Evolutionary conservation across 176 grass and related monocot genomes (phyloP).

Genomic region (Carex kokanica): DNA sequence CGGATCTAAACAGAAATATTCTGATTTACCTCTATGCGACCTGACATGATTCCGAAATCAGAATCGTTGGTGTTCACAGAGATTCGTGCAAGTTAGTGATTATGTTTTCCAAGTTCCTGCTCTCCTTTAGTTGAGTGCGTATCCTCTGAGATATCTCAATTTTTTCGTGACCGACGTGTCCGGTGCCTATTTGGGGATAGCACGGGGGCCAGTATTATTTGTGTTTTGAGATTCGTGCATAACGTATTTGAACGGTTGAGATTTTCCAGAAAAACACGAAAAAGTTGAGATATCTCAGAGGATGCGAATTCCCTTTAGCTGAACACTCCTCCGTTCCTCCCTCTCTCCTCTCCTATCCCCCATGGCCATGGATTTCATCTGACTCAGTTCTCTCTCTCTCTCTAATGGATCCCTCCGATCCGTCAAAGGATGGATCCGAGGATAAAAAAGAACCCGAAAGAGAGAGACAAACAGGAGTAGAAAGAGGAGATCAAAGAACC

Average conservation of each 20-base stretch:
- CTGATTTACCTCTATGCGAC: not conserved
- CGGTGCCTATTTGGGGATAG: too few relatives aligned
- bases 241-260: too few relatives aligned
- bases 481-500: not conserved
- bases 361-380: conserved; percentile 12
- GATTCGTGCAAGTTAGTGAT: not conserved
- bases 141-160: too few relatives aligned
- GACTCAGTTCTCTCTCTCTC: not conserved
- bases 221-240: too few relatives aligned
- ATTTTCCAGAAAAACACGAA: too few relatives aligned
- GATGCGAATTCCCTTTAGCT: too few relatives aligned
- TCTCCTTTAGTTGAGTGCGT: too few relatives aligned
- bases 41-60: not conserved
- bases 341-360: not conserved
- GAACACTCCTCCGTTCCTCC: not conserved
- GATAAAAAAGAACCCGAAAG: not conserved
- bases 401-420: conserved; percentile 16
- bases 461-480: not conserved
- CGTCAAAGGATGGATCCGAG: conserved; percentile 18
- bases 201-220: too few relatives aligned
- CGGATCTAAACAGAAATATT: too few relatives aligned
- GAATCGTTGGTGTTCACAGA: not conserved
- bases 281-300: too few relatives aligned
- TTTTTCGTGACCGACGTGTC: too few relatives aligned
- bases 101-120: not conserved